A percentile compares a stretch with the other conserved stretches of the same genome.
phyloP scores from a whole-genome alignment of 345 rosid genomes.

The Citrus mangshanensis region DNA sequence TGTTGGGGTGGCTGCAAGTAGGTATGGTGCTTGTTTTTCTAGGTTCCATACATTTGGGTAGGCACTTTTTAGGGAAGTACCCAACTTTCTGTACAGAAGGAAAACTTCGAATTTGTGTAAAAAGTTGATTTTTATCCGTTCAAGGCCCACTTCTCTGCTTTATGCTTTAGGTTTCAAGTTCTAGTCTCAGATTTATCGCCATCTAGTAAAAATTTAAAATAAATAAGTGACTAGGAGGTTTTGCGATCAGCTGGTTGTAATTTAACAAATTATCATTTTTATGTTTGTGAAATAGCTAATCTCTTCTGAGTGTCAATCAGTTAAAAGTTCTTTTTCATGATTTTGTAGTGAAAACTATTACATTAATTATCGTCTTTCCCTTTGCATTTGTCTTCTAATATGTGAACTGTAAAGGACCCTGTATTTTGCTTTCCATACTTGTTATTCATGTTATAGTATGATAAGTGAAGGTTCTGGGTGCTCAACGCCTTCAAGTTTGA shows the following conservation, averaged over 20 bases:
- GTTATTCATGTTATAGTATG: too few species aligned
- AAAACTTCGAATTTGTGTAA: background rate
- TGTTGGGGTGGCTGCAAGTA: conserved; percentile 41
- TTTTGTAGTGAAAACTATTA: too few species aligned
- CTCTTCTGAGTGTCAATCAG: too few species aligned
- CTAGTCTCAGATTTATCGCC: background rate
- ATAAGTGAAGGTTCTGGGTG: too few species aligned
- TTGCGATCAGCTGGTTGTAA: too few species aligned
- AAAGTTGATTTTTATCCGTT: background rate
- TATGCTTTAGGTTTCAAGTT: background rate
- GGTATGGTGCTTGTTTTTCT: conserved; percentile 29
- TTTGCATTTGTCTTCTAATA: background rate
- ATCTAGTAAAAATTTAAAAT: background rate
- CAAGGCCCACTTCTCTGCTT: background rate
- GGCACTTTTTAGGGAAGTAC: background rate
- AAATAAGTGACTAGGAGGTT: background rate
- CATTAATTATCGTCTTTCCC: too few species aligned
- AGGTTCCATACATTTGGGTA: background rate
- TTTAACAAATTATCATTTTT: too few species aligned
- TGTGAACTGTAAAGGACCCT: background rate
- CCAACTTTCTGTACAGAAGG: background rate
- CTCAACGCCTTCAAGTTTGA: too few species aligned
- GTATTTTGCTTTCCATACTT: too few species aligned
- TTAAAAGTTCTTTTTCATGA: too few species aligned
- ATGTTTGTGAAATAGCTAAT: too few species aligned